Conservation (phyloP, 2,329 filamentous ascomycete genomes). For the Ceratocystis huliohia region DNA sequence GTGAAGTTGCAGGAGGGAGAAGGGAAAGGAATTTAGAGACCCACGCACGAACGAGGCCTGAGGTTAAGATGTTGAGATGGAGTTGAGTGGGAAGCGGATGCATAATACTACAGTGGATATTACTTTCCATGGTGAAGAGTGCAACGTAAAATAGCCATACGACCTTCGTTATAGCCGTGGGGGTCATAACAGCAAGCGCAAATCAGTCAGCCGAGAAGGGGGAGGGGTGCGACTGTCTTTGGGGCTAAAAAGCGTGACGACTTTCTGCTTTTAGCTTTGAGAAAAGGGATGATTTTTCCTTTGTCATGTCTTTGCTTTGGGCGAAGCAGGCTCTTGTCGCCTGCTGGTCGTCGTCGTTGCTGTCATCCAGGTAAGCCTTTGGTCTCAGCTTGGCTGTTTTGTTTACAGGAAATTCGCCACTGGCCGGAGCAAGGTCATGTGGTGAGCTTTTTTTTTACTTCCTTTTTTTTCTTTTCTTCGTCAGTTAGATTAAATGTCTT, state of each 20-base stretch:
- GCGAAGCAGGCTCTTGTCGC: background rate
- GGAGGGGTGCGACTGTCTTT: background rate
- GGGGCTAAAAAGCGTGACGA: background rate
- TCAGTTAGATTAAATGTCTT: background rate
- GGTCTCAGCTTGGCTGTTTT: background rate
- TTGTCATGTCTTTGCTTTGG: background rate
- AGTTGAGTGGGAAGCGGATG: background rate
- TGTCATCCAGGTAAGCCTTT: too few relatives aligned
- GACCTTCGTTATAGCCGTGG: background rate
- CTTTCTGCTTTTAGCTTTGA: background rate
- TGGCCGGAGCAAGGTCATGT: conserved; percentile 3
- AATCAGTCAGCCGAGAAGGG: background rate
- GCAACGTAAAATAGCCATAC: background rate
- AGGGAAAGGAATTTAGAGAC: background rate
- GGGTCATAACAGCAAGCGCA: background rate
- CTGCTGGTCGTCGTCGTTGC: too few relatives aligned
- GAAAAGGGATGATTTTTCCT: background rate
- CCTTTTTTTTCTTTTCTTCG: background rate
- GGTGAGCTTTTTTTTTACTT: background rate
- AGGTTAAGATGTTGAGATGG: background rate
- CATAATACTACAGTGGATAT: background rate
- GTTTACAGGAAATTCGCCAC: background rate
- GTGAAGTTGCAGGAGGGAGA: background rate
- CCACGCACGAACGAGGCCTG: too few relatives aligned
- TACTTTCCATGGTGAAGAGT: background rate